These are phyloP conservation scores for Hericium alpestre DNA, from an alignment of 768 basidiomycete species.

Conservation along the genomic window DNA sequence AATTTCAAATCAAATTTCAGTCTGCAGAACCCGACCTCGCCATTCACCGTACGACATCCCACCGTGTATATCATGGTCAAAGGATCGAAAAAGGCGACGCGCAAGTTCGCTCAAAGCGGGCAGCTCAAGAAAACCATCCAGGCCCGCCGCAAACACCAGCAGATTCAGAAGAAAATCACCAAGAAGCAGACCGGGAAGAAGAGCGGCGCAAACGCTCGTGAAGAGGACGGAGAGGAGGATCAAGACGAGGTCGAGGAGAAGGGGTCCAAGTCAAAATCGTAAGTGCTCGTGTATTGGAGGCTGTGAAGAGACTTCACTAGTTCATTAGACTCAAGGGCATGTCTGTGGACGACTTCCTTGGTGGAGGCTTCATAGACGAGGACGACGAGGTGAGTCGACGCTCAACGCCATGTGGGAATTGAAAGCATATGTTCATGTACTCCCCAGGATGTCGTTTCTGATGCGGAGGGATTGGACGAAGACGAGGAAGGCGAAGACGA, in stretches of 20 bases:
- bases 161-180: slow-evolving; percentile 61
- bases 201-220: slow-evolving; percentile 12
- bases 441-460: slow-evolving; percentile 18
- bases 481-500: slow-evolving; percentile 30
- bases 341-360: slow-evolving; percentile 72
- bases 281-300: neutral
- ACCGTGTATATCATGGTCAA: slow-evolving; percentile 26
- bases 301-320: neutral
- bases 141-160: slow-evolving; percentile 70
- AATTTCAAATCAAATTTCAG: neutral
- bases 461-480: slow-evolving; percentile 30
- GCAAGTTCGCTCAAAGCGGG: slow-evolving; percentile 83
- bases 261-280: slow-evolving; percentile 4
- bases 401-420: neutral
- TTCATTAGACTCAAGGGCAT: slow-evolving; percentile 34
- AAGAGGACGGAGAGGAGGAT: slow-evolving; percentile 13
- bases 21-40: neutral
- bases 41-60: neutral
- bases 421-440: neutral
- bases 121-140: slow-evolving; percentile 82
- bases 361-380: slow-evolving; percentile 60
- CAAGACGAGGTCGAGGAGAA: slow-evolving; percentile 21
- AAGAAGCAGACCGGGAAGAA: slow-evolving; percentile 32
- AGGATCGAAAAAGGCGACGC: slow-evolving; percentile 70
- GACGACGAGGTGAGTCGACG: slow-evolving; percentile 39